These are phyloP conservation scores for Annulohypoxylon maeteangense DNA, from an alignment of 495 filamentous ascomycete genomes.

Conservation along the genomic window DNA sequence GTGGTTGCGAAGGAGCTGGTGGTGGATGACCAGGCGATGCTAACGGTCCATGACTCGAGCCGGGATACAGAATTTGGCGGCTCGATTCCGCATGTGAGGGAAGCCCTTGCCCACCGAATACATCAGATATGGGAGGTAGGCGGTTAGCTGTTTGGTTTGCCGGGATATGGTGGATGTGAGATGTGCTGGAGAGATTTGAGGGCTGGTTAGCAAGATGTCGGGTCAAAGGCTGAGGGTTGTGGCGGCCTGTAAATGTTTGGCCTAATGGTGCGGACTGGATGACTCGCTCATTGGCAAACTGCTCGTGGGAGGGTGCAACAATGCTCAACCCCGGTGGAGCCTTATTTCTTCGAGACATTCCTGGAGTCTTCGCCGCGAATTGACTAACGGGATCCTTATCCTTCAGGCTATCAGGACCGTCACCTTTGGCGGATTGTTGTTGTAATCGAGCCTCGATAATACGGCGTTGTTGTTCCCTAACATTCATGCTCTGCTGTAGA, in stretches of 20 bases:
- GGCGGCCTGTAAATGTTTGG: constrained; percentile 92
- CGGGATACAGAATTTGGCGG: constrained; percentile 46
- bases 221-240: constrained; percentile 81
- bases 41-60: constrained; percentile 79
- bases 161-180: constrained; percentile 91
- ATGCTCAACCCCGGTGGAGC: constrained; percentile 93
- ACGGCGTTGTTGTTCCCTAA: constrained; percentile 91
- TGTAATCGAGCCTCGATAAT: constrained; percentile 95
- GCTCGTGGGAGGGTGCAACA: constrained; percentile 92
- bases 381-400: constrained; percentile 63
- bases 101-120: constrained; percentile 82
- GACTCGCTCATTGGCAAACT: constrained; percentile 94
- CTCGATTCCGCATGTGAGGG: constrained; percentile 67
- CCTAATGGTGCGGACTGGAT: constrained; percentile 97
- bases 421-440: constrained; percentile 81
- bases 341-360: constrained; percentile 73
- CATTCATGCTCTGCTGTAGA: constrained; percentile 90
- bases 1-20: constrained; percentile 49
- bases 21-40: constrained; percentile 77
- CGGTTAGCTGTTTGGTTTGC: constrained; percentile 91
- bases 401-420: constrained; percentile 66
- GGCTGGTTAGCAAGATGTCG: constrained; percentile 87
- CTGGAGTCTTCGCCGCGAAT: constrained; percentile 72
- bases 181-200: constrained; percentile 84
- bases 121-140: constrained; percentile 92